Evolutionary conservation across 768 basidiomycete species (phyloP), one percentile per base, ranked within the genome.

Genomic region (Mycena kentingensis): DNA sequence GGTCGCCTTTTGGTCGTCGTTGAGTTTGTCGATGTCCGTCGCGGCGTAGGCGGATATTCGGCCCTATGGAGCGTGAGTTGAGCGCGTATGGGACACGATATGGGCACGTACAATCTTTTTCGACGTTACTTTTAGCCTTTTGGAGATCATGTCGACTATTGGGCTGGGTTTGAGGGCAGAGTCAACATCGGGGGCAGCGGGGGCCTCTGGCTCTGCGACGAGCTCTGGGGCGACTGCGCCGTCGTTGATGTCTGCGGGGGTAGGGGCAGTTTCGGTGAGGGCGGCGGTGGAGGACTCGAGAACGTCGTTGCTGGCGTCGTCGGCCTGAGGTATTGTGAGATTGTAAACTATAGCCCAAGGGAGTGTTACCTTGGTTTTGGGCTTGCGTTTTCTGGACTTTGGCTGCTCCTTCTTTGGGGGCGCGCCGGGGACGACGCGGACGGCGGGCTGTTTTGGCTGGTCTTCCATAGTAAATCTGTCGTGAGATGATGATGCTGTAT

Each of bases 1-100:
- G 2, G 80, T 76, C 28, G 85, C 82, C 58, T 79, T 87, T 72
- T 97, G 93, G 69, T 96, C 94, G 35, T 93, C 90, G 57, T 96
- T 91, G 48, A 95, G 80, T 63, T 87, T 87, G 49, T 85, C 83
- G 3, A 78, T 67, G 24, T 84, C 83, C 18, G 80, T 85, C 3
- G 82, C 62, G 26, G 87, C 80, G 66, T 96, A 94, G 11, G 74
- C 70, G 41, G 84, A 74, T 75, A 91, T 82, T 56, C 93, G 83
- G 55, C 78, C 76, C 94, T 95, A 29, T 44, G 28, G 18, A 49
- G 28, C 43, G n/a, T 15, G 38, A 32, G 37, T 36, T 46, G 49
- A 39, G 24, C 27, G 4, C 25, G 42, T 36, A 27, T 34, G 22
- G 46, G 39, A 28, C 16, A 18, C 34, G 18, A 12, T 28, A 26